Conservation (phyloP, 139 green algal species). For the Tetratostichococcus sp. region DNA sequence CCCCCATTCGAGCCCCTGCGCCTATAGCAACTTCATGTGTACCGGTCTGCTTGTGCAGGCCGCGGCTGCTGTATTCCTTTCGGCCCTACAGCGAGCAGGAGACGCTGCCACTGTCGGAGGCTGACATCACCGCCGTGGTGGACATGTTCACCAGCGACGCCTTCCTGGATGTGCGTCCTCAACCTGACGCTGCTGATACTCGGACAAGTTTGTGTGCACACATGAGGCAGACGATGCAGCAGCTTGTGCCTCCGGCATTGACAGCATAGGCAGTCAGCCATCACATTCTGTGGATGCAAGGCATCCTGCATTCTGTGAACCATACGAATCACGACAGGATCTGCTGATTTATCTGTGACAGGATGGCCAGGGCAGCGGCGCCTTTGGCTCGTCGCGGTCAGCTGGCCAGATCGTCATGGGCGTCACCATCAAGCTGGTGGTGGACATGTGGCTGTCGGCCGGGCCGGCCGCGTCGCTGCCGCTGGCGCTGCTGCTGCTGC, state of each 20-base stretch:
- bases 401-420: constrained; percentile 40
- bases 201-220: no score
- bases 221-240: no score
- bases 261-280: no score
- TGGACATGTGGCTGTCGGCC: constrained; percentile 59
- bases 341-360: no score
- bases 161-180: background rate
- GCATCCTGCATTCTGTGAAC: no score
- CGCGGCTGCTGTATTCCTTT: constrained; percentile 38
- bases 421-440: constrained; percentile 68
- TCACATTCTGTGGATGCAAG: no score
- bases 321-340: no score
- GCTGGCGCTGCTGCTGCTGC: constrained; percentile 58
- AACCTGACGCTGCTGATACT: no score
- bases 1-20: no score
- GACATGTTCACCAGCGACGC: constrained; percentile 39
- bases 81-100: constrained; percentile 51
- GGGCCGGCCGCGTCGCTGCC: constrained; percentile 42
- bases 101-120: constrained; percentile 13
- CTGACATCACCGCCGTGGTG: constrained; percentile 42
- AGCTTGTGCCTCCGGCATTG: no score
- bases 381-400: background rate
- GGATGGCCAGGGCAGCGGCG: background rate
- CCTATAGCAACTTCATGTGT: no score
- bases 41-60: no score